phyloP scores from a whole-genome alignment of 2,329 filamentous ascomycete species.

The Colletotrichum sp. region DNA sequence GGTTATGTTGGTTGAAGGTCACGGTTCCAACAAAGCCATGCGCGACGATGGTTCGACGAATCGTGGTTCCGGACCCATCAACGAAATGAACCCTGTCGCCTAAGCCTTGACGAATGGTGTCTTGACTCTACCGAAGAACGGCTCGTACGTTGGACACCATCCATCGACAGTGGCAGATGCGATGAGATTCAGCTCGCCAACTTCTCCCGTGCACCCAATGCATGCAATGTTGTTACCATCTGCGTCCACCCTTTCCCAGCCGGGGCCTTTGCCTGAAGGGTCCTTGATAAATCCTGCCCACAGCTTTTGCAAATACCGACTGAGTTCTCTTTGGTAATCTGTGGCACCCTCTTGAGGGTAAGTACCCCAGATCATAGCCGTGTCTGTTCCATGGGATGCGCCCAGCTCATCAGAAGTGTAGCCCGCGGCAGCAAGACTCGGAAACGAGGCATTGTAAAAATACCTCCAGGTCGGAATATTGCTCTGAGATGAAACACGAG shows the following conservation, averaged over 20 bases:
- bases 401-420: constrained; percentile 1
- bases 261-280: background rate
- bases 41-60: background rate
- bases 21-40: background rate
- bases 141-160: background rate
- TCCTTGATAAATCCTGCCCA: constrained; percentile 10
- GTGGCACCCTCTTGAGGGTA: background rate
- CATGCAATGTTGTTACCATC: background rate
- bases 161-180: background rate
- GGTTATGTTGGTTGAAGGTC: background rate
- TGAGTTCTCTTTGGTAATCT: background rate
- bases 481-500: background rate
- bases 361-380: background rate
- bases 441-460: constrained; percentile 7
- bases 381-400: background rate
- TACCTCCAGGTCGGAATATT: constrained; percentile 7
- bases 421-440: background rate
- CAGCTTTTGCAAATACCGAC: background rate
- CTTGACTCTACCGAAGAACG: background rate
- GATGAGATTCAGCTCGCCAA: background rate
- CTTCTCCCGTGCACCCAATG: background rate
- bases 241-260: background rate
- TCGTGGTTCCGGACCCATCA: background rate
- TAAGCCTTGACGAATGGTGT: background rate
- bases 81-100: background rate